Evolutionary conservation across 768 basidiomycete species (phyloP).

Genomic region (Boletus sp.): DNA sequence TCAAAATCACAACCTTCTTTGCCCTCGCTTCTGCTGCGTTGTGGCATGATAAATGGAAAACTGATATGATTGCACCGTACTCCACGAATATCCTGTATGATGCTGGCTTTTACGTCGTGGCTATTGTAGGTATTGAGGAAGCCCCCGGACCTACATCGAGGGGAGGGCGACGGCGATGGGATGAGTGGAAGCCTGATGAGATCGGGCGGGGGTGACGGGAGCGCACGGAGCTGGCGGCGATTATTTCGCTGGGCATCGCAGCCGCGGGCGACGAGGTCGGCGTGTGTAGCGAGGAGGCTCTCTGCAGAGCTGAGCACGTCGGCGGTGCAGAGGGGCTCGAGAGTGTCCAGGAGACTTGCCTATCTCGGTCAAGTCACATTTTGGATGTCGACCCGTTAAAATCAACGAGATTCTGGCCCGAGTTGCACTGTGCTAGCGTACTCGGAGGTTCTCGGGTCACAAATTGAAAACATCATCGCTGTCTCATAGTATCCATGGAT

Average conservation of each 20-base stretch:
- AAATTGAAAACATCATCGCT: too few relatives aligned
- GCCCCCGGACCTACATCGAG: constrained; percentile 1
- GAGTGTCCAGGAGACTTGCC: constrained; percentile 11
- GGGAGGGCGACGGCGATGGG: constrained; percentile 53
- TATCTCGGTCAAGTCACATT: constrained; percentile 3
- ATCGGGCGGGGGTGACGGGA: constrained; percentile 55
- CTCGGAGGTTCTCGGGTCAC: too few relatives aligned
- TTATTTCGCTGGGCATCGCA: constrained; percentile 55
- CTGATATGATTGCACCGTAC: constrained; percentile 35
- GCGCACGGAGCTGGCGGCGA: constrained; percentile 52
- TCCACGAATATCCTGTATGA: constrained; percentile 37
- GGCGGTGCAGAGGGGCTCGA: constrained; percentile 33
- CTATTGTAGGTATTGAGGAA: constrained; percentile 36
- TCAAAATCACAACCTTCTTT: constrained; percentile 53
- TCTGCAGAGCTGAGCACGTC: constrained; percentile 63
- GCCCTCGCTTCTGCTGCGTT: constrained; percentile 43
- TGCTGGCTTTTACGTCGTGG: constrained; percentile 40
- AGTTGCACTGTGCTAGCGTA: too few relatives aligned
- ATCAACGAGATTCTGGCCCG: too few relatives aligned
- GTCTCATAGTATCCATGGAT: neutral
- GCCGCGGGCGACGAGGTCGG: constrained; percentile 54
- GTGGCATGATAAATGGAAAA: constrained; percentile 49
- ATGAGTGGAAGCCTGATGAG: constrained; percentile 58
- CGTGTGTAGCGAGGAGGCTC: constrained; percentile 60
- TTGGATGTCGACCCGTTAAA: neutral